phyloP scores from a whole-genome alignment of 2,329 filamentous ascomycete species.

The Pseudocercospora vitis region DNA sequence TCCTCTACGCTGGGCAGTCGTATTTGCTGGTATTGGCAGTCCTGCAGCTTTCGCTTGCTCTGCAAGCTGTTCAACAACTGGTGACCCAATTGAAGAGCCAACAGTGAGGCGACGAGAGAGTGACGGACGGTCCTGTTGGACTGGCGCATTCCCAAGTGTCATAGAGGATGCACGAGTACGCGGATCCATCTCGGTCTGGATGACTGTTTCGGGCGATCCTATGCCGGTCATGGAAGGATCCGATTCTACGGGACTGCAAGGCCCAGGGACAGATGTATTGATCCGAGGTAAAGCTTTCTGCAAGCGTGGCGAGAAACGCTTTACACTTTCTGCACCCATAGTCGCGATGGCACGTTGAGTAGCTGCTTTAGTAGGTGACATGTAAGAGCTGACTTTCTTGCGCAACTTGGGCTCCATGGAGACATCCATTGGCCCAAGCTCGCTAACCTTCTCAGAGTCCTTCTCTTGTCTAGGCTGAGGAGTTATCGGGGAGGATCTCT shows the following conservation, averaged over 20 bases:
- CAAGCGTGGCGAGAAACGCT: slow-evolving; percentile 16
- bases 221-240: not conserved
- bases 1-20: slow-evolving; percentile 22
- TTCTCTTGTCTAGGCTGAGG: not conserved
- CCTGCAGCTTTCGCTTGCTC: slow-evolving; percentile 21
- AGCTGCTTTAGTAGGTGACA: slow-evolving; percentile 36
- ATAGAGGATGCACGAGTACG: not conserved
- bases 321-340: slow-evolving; percentile 21
- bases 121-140: not conserved
- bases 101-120: slow-evolving; percentile 14
- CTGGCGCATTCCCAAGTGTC: not conserved
- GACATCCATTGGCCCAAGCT: slow-evolving; percentile 3
- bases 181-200: slow-evolving; percentile 2
- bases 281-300: slow-evolving; percentile 16
- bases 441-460: not conserved
- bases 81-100: slow-evolving; percentile 2
- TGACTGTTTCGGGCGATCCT: slow-evolving; percentile 12
- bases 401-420: slow-evolving; percentile 15
- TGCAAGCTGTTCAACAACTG: slow-evolving; percentile 17
- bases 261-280: slow-evolving; percentile 7
- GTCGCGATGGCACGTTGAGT: slow-evolving; percentile 32
- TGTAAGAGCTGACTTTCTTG: slow-evolving; percentile 36
- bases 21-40: slow-evolving; percentile 25
- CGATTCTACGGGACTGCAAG: not conserved
- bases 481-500: not conserved